phyloP scores from a whole-genome alignment of 2,329 filamentous ascomycete species.

The Aspergillus carbonarius region DNA sequence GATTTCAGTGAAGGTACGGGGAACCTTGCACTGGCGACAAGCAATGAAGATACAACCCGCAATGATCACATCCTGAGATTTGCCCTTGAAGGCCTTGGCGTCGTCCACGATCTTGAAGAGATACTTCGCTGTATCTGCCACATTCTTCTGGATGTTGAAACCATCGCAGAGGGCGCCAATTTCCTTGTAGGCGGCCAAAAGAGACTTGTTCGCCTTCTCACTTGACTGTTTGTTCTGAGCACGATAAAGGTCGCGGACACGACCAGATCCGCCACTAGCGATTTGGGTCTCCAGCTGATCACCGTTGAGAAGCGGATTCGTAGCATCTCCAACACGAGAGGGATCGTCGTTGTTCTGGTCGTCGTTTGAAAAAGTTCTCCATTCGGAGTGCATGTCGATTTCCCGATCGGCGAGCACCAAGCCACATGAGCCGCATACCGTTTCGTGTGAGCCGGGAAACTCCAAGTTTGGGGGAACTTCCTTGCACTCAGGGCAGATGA shows the following conservation, averaged over 20 bases:
- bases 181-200: conserved; percentile 81
- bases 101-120: conserved; percentile 95
- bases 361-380: conserved; percentile 98
- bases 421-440: conserved; percentile 89
- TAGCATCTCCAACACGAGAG: conserved; percentile 93
- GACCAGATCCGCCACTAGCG: conserved; percentile 72
- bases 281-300: conserved; percentile 87
- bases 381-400: conserved; percentile 95
- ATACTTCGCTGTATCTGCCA: conserved; percentile 87
- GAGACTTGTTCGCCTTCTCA: conserved; percentile 78
- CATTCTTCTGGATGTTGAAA: conserved; percentile 75
- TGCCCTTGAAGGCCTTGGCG: conserved; percentile 90
- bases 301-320: conserved; percentile 85
- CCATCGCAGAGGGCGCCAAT: conserved; percentile 85
- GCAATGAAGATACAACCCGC: conserved; percentile 97
- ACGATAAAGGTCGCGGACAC: conserved; percentile 73
- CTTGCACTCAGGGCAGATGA: conserved; percentile 88
- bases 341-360: conserved; percentile 96
- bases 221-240: conserved; percentile 78
- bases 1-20: conserved; percentile 91
- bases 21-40: conserved; percentile 82
- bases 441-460: conserved; percentile 90
- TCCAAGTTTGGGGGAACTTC: conserved; percentile 88
- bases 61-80: conserved; percentile 88
- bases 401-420: conserved; percentile 86